A percentile compares a stretch with the other conserved stretches of the same genome.
These are phyloP conservation scores for Plenodomus tracheiphilus DNA, from an alignment of 2,329 filamentous ascomycete species.

Conservation along the genomic window DNA sequence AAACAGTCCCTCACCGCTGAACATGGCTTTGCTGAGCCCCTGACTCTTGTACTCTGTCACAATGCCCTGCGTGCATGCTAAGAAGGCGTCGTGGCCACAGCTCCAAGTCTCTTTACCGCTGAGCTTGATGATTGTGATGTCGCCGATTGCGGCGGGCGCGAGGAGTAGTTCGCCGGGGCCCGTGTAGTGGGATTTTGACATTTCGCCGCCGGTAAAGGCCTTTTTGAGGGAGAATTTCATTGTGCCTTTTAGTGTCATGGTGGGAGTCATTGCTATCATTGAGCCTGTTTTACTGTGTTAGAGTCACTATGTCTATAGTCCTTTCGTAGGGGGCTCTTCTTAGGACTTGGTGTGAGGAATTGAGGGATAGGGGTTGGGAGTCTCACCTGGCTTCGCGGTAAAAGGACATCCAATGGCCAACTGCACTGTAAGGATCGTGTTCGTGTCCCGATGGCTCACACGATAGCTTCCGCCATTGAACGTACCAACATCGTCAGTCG, in stretches of 20 bases:
- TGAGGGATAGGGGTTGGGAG: neutral
- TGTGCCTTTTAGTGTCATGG: constrained; percentile 78
- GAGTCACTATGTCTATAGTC: neutral
- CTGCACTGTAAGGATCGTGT: constrained; percentile 86
- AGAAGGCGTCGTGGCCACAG: constrained; percentile 82
- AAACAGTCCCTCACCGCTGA: constrained; percentile 89
- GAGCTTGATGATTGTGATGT: constrained; percentile 80
- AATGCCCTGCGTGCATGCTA: constrained; percentile 85
- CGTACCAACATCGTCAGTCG: constrained; percentile 84
- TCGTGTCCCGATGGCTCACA: constrained; percentile 88
- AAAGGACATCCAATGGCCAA: constrained; percentile 87
- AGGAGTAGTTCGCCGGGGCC: constrained; percentile 90
- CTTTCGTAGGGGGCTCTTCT: too few relatives aligned
- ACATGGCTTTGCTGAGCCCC: constrained; percentile 85
- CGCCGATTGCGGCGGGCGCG: constrained; percentile 77
- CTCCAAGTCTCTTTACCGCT: constrained; percentile 75
- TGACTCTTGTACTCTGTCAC: constrained; percentile 87
- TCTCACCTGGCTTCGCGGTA: constrained; percentile 71
- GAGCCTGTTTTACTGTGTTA: constrained; percentile 56
- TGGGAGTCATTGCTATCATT: constrained; percentile 95
- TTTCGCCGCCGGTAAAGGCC: constrained; percentile 78
- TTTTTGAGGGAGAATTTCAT: constrained; percentile 92
- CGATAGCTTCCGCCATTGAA: constrained; percentile 96
- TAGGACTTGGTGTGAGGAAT: neutral
- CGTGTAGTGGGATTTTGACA: constrained; percentile 77